Conservation (phyloP, 768 basidiomycete species). For the Boletus speciosus region DNA sequence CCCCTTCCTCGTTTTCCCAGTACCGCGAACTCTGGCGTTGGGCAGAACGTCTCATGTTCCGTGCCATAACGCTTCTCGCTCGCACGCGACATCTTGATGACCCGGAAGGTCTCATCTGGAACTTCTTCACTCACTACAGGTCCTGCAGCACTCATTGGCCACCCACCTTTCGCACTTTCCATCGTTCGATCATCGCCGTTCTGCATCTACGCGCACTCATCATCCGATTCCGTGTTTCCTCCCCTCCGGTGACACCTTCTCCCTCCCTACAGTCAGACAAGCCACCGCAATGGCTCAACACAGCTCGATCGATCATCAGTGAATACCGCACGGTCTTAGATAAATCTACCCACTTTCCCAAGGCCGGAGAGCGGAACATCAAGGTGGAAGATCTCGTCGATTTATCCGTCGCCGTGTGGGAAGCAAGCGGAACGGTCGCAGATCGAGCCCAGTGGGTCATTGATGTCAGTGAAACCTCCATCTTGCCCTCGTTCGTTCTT, state of each 20-base stretch:
- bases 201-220: constrained; percentile 75
- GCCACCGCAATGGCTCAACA: constrained; percentile 56
- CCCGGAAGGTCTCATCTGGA: constrained; percentile 48
- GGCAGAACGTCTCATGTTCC: constrained; percentile 77
- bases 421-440: constrained; percentile 60
- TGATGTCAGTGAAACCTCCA: constrained; percentile 52
- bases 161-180: constrained; percentile 68
- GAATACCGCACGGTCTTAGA: constrained; percentile 70
- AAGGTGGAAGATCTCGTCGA: constrained; percentile 85
- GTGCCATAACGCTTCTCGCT: constrained; percentile 67
- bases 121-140: constrained; percentile 58
- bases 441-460: constrained; percentile 74
- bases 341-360: constrained; percentile 71
- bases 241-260: constrained; percentile 15
- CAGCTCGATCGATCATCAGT: constrained; percentile 61
- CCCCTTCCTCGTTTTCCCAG: constrained; percentile 51
- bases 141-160: constrained; percentile 71
- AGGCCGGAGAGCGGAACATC: constrained; percentile 72
- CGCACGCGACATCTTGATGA: constrained; percentile 39
- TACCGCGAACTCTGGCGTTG: constrained; percentile 86
- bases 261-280: constrained; percentile 24
- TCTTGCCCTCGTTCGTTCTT: neutral
- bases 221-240: constrained; percentile 38
- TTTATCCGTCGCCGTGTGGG: constrained; percentile 78
- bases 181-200: constrained; percentile 65